Evolutionary conservation across 768 basidiomycete genomes (phyloP), one percentile per base, ranked within the genome.

Genomic region (Leucocoprinus birnbaumii): DNA sequence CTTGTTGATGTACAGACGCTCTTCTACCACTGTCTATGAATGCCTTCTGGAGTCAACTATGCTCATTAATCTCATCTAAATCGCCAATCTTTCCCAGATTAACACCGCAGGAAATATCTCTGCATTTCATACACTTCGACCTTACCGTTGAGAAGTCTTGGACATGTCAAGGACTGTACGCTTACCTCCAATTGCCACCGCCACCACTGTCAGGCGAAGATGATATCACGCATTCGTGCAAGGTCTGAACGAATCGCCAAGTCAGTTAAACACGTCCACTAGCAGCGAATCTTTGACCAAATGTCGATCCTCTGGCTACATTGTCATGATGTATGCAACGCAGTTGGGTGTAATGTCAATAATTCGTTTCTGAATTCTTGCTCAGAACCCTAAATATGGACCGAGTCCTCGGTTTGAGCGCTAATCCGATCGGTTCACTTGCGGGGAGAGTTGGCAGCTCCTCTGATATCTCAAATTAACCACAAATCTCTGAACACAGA

Each of bases 271-370:
- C 21, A 38, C 38, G 10, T 48, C 38, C 38, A 37, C 37, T 27
- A 25, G 9, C 37, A 48, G 38, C 40, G 22, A 11, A 42, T 26
- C 22, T 44, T n/a, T n/a, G n/a, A n/a, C 21, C 25, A 16, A 22
- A 25, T 48, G 53, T 55, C 46, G 53, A 55, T 55, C 53, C 46
- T 40, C 27, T 41, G 52, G 52, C 34, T 13, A 45, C 44, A 46
- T 24, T 55, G 48, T 34, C 54, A 49, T 46, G 53, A 42, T 55
- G 47, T 49, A n/a, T 22, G 35, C 14, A 34, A 10, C 25, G 18
- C 46, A 55, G 19, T 16, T 34, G 37, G 31, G 31, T 55, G 45
- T 46, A 48, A 18, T 55, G 52, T 40, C 52, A 45, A 3, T 44
- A 18, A 27, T 27, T 40, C 24, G 19, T 40, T n/a, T 19, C 37